Evolutionary conservation across 441 rosid species (phyloP).

Genomic region (Brassica hybrid): DNA sequence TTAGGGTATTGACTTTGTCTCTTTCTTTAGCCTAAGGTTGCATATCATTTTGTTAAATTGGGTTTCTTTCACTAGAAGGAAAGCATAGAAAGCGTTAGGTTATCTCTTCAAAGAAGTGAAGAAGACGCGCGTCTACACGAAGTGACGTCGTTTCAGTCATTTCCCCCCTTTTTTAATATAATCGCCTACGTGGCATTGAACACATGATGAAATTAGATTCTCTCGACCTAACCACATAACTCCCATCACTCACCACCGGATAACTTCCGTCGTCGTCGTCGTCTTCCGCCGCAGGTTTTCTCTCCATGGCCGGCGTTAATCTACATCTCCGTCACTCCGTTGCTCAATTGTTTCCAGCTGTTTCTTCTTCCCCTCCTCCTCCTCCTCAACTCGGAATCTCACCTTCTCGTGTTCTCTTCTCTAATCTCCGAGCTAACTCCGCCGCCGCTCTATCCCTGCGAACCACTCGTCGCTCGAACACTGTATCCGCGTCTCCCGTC

Average conservation of each 20-base stretch:
- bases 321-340: slow-evolving; percentile 43
- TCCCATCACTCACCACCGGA: not conserved
- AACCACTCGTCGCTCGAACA: slow-evolving; percentile 27
- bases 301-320: slow-evolving; percentile 43
- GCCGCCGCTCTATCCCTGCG: slow-evolving; percentile 30
- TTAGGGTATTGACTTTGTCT: slow-evolving; percentile 35
- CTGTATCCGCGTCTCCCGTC: slow-evolving; percentile 44
- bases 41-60: not conserved
- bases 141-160: not conserved
- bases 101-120: not conserved
- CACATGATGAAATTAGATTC: slow-evolving; percentile 37
- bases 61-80: slow-evolving; percentile 34
- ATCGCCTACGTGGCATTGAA: slow-evolving; percentile 31
- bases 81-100: slow-evolving; percentile 12
- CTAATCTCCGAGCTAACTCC: slow-evolving; percentile 37
- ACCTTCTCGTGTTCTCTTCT: slow-evolving; percentile 33
- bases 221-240: slow-evolving; percentile 14
- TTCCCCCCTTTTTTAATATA: not conserved
- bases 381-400: slow-evolving; percentile 3
- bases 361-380: slow-evolving; percentile 24
- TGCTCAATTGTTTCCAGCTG: slow-evolving; percentile 30
- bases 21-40: slow-evolving; percentile 30
- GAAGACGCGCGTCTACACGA: not conserved
- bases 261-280: not conserved
- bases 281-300: slow-evolving; percentile 31